These are phyloP conservation scores for Myxozyma melibiosi DNA, from an alignment of 805 yeast genomes.

Conservation along the genomic window DNA sequence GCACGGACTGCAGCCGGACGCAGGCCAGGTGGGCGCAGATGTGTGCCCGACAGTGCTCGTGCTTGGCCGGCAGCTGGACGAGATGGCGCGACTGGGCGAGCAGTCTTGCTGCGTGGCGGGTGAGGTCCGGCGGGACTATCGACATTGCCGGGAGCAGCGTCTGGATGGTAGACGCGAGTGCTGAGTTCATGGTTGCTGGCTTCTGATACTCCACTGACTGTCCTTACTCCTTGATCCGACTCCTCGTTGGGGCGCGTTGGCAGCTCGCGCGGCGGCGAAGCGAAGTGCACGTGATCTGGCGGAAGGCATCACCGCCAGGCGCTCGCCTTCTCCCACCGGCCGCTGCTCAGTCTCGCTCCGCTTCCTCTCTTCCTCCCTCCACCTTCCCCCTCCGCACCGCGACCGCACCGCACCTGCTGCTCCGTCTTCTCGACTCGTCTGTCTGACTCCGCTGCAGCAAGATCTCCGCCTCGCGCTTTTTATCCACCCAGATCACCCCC, in stretches of 20 bases:
- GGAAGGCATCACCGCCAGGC: too few species aligned
- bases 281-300: not conserved
- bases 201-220: too few species aligned
- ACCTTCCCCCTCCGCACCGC: not conserved
- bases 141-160: conserved; percentile 22
- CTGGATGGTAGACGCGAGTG: conserved; percentile 21
- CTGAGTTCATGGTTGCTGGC: conserved; percentile 21
- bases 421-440: too few species aligned
- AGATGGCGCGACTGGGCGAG: conserved; percentile 18
- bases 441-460: too few species aligned
- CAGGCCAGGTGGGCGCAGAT: conserved; percentile 28
- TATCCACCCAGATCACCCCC: too few species aligned
- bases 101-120: conserved; percentile 16
- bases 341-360: not conserved
- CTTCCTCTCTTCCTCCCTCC: not conserved
- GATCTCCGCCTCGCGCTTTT: too few species aligned
- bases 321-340: not conserved
- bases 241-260: too few species aligned
- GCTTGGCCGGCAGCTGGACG: conserved; percentile 13
- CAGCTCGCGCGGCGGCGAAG: not conserved
- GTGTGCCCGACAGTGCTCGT: conserved; percentile 27
- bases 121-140: conserved; percentile 19
- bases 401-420: not conserved
- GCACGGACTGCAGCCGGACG: conserved; percentile 8
- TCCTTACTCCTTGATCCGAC: too few species aligned